Base-by-base conservation (phyloP, 2,329 filamentous ascomycete genomes). In the Drechslerella coelobrocha region DNA sequence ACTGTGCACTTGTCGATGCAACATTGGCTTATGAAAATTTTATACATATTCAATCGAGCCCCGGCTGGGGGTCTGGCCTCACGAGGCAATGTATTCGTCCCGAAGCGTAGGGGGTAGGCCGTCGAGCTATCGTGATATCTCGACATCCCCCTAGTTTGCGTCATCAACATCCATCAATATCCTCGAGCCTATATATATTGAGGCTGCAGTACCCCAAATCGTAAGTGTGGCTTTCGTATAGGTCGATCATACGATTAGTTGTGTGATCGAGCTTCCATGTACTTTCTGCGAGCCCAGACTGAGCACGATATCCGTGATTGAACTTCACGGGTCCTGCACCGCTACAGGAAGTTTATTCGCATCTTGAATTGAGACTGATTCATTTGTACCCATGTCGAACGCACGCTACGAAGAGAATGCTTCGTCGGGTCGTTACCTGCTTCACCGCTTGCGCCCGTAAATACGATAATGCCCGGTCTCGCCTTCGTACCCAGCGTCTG, bases 361-460 rank as follows among this genome's bases (percentile, higher is more conserved):
- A n/a, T n/a, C n/a, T n/a, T n/a, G n/a, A n/a, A n/a, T n/a, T n/a
- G 8, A 51, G 48, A 31, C n/a, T 51, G 48, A 51, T 24, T 31
- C 14, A 27, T 51, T 51, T 51, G 48, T 51, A 31, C 23, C 26
- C 24, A 51, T 51, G 26, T 26, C 27, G 48, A 26, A 10, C 48
- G 48, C 48, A n/a, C 48, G 48, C 48, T 51, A 51, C 26, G 29
- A 51, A 51, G 48, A 51, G 17, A n/a, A 51, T 24, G 19, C 14
- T 51, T 51, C 48, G 48, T 29, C 24, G 26, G 48, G n/a, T 17
- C 26, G 26, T 51, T 51, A 51, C 26, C 14, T 51, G 26, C 9
- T 29, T 27, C 26, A n/a, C 48, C 14, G 26, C 7, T 26, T 21
- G 48, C 48, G 29, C 3, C 43, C 34, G 34, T 14, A 14, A 5